Evolutionary conservation across 192 early-diverging fungal species (phyloP).

Genomic region (Powellomyces hirtus): DNA sequence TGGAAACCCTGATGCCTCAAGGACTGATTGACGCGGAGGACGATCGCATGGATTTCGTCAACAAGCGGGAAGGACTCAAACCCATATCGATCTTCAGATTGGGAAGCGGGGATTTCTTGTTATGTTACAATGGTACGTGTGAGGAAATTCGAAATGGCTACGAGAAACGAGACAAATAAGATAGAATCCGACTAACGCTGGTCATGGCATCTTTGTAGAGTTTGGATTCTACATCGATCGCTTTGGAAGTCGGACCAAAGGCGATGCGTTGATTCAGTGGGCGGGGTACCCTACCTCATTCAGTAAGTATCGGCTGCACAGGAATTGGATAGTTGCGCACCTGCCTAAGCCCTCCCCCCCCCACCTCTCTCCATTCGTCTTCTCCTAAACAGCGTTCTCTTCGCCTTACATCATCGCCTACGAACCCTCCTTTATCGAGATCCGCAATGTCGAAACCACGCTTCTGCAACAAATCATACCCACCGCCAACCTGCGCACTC

Average conservation of each 20-base stretch:
- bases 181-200: not conserved
- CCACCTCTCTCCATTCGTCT: not conserved
- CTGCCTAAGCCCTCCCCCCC: not conserved
- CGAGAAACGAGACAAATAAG: too few species aligned
- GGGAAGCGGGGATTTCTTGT: constrained; percentile 71
- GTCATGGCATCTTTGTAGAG: constrained; percentile 49
- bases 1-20: constrained; percentile 80
- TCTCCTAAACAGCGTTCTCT: constrained; percentile 48
- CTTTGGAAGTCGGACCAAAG: constrained; percentile 70
- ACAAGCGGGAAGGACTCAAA: constrained; percentile 70
- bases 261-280: constrained; percentile 85
- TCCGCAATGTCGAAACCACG: constrained; percentile 77
- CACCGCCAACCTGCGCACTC: constrained; percentile 56
- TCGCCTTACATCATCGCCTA: constrained; percentile 90
- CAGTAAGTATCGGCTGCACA: constrained; percentile 21
- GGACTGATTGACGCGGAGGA: constrained; percentile 82
- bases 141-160: not conserved
- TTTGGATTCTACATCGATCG: constrained; percentile 92
- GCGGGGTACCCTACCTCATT: constrained; percentile 83
- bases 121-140: constrained; percentile 87
- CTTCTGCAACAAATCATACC: constrained; percentile 67
- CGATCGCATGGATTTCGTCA: constrained; percentile 73
- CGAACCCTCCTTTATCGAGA: constrained; percentile 85
- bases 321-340: not conserved
- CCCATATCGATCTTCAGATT: constrained; percentile 84